Conservation (phyloP, 306 rosid genomes). For the Herpetospermum pedunculosum region DNA sequence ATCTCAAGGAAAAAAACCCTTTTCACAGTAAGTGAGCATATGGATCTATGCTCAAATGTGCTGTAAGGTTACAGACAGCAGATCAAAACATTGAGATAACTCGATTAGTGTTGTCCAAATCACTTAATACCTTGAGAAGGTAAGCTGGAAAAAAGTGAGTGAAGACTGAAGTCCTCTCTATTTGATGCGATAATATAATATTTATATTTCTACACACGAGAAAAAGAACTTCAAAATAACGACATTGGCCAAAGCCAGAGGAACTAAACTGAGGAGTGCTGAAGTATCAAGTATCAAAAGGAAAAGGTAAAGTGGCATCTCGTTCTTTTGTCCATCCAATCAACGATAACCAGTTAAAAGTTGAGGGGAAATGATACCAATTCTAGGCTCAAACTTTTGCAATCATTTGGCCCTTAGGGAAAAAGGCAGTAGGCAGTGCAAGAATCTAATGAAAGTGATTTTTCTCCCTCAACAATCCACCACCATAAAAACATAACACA, state of each 20-base stretch:
- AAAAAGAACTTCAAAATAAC: not conserved
- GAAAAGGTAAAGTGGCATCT: slow-evolving; percentile 34
- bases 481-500: too few relatives aligned
- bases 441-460: slow-evolving; percentile 19
- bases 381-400: slow-evolving; percentile 13
- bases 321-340: slow-evolving; percentile 37
- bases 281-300: not conserved
- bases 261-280: slow-evolving; percentile 15
- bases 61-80: not conserved
- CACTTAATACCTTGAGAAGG: slow-evolving; percentile 1
- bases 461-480: slow-evolving; percentile 11
- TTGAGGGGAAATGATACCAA: slow-evolving; percentile 13
- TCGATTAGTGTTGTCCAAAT: not conserved
- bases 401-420: slow-evolving; percentile 10
- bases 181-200: not conserved
- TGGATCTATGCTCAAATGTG: not conserved
- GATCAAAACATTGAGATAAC: not conserved
- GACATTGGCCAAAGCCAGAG: not conserved
- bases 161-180: too few relatives aligned
- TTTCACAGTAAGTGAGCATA: not conserved
- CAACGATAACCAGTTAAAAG: slow-evolving; percentile 23
- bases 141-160: too few relatives aligned
- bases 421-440: slow-evolving; percentile 7
- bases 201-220: not conserved
- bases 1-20: slow-evolving; percentile 4